Evolutionary conservation across 1,284 basidiomycete genomes (phyloP).

Genomic region (Sphagnurus paluster): DNA sequence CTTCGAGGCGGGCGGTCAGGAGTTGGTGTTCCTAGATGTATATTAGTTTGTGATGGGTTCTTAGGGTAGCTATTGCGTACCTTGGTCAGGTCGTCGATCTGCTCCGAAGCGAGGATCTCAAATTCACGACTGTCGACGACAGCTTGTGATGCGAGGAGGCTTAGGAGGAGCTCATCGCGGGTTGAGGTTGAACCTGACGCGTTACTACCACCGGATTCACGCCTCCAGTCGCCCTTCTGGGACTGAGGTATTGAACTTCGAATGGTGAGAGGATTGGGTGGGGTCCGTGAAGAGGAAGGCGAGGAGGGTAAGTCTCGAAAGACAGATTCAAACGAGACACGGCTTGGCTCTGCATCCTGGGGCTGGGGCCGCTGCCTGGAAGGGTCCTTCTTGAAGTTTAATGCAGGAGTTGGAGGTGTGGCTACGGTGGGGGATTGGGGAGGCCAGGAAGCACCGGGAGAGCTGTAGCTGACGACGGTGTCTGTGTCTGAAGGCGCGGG

Average conservation of each 20-base stretch:
- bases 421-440: conserved; percentile 33
- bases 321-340: conserved; percentile 8
- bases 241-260: conserved; percentile 17
- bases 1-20: conserved; percentile 59
- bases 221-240: conserved; percentile 35
- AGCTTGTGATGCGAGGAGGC: conserved; percentile 84
- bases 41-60: not conserved
- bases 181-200: conserved; percentile 47
- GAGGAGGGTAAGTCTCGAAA: conserved; percentile 35
- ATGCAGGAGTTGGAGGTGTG: conserved; percentile 23
- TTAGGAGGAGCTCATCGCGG: conserved; percentile 79
- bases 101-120: conserved; percentile 77
- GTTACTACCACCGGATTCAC: conserved; percentile 17
- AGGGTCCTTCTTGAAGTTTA: conserved; percentile 47
- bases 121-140: conserved; percentile 78
- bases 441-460: conserved; percentile 49
- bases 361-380: conserved; percentile 29
- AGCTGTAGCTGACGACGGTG: too few species aligned
- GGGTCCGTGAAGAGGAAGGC: conserved; percentile 38
- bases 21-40: conserved; percentile 63
- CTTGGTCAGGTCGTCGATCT: conserved; percentile 91
- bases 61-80: conserved; percentile 36
- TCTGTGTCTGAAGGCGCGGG: too few species aligned
- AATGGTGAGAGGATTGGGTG: conserved; percentile 24
- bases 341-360: conserved; percentile 20